These are phyloP conservation scores for Thyridium curvatum DNA, from an alignment of 2,329 filamentous ascomycete genomes.

Conservation along the genomic window DNA sequence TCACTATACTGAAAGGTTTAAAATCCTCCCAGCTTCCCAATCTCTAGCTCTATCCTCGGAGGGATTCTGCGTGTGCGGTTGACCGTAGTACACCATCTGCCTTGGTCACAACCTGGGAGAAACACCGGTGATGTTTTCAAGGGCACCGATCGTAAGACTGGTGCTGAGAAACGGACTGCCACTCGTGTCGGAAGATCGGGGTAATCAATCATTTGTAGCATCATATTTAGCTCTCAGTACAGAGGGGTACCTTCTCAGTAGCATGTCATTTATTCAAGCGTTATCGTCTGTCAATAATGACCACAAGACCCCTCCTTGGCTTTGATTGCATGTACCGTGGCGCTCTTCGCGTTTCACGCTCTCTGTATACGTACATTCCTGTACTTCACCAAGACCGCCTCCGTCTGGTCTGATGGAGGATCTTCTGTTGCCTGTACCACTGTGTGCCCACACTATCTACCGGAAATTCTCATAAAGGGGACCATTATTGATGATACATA, in stretches of 20 bases:
- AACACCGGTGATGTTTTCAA: slow-evolving; percentile 51
- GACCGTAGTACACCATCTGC: too few species aligned
- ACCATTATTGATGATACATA: slow-evolving; percentile 62
- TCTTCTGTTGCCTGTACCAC: slow-evolving; percentile 67
- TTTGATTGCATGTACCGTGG: slow-evolving; percentile 57
- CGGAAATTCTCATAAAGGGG: slow-evolving; percentile 58
- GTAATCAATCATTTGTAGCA: too few species aligned
- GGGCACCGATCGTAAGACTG: slow-evolving; percentile 59
- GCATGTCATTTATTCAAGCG: too few species aligned
- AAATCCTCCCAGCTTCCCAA: too few species aligned
- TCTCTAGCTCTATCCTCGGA: too few species aligned
- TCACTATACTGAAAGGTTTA: background rate
- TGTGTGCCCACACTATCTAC: slow-evolving; percentile 58
- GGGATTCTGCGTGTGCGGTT: slow-evolving; percentile 45
- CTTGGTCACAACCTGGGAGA: slow-evolving; percentile 58
- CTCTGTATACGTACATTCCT: slow-evolving; percentile 58
- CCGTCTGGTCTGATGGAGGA: slow-evolving; percentile 64
- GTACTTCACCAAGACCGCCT: slow-evolving; percentile 60
- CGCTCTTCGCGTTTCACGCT: slow-evolving; percentile 58
- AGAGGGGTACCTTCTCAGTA: too few species aligned
- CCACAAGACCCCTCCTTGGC: slow-evolving; percentile 69
- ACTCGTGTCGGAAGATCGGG: too few species aligned
- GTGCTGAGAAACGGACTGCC: slow-evolving; percentile 61
- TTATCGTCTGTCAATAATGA: too few species aligned
- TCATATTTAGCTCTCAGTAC: too few species aligned